These are phyloP conservation scores for Talaromyces sp. DNA, from an alignment of 2,329 filamentous ascomycete genomes.

Conservation along the genomic window DNA sequence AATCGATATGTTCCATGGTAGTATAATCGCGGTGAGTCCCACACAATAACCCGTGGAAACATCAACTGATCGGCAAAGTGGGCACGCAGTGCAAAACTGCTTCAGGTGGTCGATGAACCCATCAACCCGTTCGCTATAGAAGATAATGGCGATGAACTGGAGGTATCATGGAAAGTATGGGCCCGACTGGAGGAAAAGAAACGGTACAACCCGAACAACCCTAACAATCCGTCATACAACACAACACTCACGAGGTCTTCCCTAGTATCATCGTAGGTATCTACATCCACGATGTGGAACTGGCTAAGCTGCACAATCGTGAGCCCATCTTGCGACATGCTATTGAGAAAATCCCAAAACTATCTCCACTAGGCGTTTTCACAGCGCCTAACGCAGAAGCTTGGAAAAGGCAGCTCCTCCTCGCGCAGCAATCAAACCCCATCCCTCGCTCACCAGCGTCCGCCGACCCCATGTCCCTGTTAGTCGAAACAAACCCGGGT, in stretches of 20 bases:
- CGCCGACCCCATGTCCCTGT: neutral
- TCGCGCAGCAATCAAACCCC: neutral
- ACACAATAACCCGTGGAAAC: no score
- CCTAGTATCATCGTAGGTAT: conserved; percentile 10
- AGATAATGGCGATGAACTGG: no score
- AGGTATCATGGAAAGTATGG: no score
- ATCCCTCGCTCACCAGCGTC: neutral
- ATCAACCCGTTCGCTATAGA: no score
- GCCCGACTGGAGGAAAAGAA: no score
- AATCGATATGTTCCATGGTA: conserved; percentile 16
- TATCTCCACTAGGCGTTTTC: conserved; percentile 13
- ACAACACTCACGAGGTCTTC: neutral
- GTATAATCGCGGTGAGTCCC: conserved; percentile 12
- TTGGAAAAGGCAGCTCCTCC: conserved; percentile 12
- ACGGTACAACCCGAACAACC: no score
- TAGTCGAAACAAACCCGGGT: neutral
- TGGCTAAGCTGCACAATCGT: conserved; percentile 10
- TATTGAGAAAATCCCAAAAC: conserved; percentile 4
- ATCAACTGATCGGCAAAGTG: no score
- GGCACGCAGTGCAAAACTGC: no score
- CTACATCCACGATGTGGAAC: conserved; percentile 15
- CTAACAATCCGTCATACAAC: no score
- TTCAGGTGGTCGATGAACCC: no score
- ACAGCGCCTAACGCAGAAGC: conserved; percentile 6
- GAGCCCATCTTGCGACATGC: conserved; percentile 16